phyloP scores from a whole-genome alignment of 2,329 filamentous ascomycete genomes.

The Penicillium sp. region DNA sequence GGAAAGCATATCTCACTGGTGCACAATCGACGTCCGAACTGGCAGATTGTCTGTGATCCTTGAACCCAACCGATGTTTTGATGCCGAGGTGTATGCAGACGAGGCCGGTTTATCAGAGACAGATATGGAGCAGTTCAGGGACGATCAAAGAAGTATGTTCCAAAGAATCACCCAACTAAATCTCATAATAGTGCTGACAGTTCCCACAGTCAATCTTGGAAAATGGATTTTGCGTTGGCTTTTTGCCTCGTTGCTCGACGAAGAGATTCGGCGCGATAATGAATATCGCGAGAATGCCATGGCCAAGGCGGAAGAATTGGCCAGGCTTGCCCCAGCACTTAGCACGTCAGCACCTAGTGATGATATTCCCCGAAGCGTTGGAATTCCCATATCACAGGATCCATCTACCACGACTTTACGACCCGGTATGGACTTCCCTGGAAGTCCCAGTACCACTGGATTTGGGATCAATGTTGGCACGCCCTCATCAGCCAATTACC shows the following conservation, averaged over 20 bases:
- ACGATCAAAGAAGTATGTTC: conserved; percentile 85
- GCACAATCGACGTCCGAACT: conserved; percentile 89
- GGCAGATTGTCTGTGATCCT: conserved; percentile 88
- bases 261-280: conserved; percentile 84
- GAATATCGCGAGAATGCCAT: conserved; percentile 71
- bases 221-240: conserved; percentile 96
- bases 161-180: neutral
- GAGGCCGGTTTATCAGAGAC: conserved; percentile 68
- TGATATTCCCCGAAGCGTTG: conserved; percentile 31
- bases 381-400: conserved; percentile 33
- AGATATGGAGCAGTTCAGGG: conserved; percentile 77
- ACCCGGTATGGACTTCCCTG: conserved; percentile 63
- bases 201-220: conserved; percentile 79
- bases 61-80: conserved; percentile 95
- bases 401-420: conserved; percentile 61
- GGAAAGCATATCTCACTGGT: conserved; percentile 94
- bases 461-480: conserved; percentile 74
- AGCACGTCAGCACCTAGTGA: conserved; percentile 67
- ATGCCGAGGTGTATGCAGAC: conserved; percentile 96
- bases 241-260: conserved; percentile 85
- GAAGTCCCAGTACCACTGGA: conserved; percentile 71
- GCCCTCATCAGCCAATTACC: conserved; percentile 33
- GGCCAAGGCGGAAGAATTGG: conserved; percentile 63
- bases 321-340: conserved; percentile 55
- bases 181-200: neutral